A percentile compares a stretch with the other conserved stretches of the same genome.
Conservation (phyloP, 2,329 filamentous ascomycete genomes). For the Colletotrichum incanum region DNA sequence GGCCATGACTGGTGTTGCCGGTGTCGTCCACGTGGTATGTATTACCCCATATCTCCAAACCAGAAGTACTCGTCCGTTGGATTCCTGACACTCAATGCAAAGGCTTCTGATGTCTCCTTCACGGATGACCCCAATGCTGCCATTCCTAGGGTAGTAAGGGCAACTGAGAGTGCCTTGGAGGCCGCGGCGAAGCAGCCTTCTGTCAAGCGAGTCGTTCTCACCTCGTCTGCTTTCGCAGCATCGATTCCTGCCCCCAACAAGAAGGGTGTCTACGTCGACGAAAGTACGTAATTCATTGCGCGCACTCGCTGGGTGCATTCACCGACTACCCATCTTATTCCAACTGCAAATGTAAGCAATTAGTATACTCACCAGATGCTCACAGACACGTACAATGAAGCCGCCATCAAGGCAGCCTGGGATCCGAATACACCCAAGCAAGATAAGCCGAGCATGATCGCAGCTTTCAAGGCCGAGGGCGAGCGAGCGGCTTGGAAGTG, state of each 20-base stretch:
- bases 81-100: constrained; percentile 44
- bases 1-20: constrained; percentile 47
- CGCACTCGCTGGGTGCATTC: background rate
- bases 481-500: constrained; percentile 59
- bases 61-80: constrained; percentile 17
- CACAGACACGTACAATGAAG: constrained; percentile 55
- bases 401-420: constrained; percentile 53
- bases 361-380: background rate
- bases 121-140: constrained; percentile 56
- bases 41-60: constrained; percentile 45
- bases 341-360: background rate
- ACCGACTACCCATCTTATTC: background rate
- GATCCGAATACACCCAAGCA: constrained; percentile 53
- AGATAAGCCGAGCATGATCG: constrained; percentile 45
- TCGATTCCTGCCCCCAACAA: constrained; percentile 44
- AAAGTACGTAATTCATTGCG: constrained; percentile 31
- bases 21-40: constrained; percentile 27
- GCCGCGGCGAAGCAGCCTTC: constrained; percentile 52
- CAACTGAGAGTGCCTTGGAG: constrained; percentile 50
- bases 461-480: constrained; percentile 56
- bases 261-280: constrained; percentile 39
- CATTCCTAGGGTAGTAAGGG: constrained; percentile 53
- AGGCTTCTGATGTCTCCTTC: constrained; percentile 54
- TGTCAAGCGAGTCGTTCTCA: constrained; percentile 59
- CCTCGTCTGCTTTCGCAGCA: constrained; percentile 52